Base-by-base conservation (phyloP, 148 eudicot genomes). In the Cornus suecica region DNA sequence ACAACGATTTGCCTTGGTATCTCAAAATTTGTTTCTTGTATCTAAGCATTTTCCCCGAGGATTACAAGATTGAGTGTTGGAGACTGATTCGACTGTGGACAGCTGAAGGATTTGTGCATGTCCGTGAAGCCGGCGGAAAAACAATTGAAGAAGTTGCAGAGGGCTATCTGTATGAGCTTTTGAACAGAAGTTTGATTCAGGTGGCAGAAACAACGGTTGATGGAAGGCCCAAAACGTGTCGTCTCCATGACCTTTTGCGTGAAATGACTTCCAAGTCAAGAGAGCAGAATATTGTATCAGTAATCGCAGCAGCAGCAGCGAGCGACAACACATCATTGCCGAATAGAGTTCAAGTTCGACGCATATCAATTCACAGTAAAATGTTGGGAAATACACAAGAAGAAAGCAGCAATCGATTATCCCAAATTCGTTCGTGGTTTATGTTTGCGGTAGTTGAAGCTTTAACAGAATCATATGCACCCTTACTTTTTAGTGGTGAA, bases 1-100 rank as follows among this genome's bases (percentile, higher is more conserved):
- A 74, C 31, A 26, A 34, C 13, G 70, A 66, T 66, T 52, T 74
- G 28, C 77, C 77, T 16, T 74, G 48, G 42, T 25, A 74, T 58
- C 54, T 65, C 16, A 74, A 74, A 41, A 24, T 66, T 8, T 74
- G 77, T 52, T 52, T 52, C 14, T 52, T 52, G 58, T 52, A 52
- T 11, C 14, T 52, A 18, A 54, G 61, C 61, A 54, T 54, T 54
- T 54, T 54, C 61, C 61, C 61, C 1, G 68, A 73, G 32, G 73
- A 73, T 58, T 8, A 71, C 1, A 0, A 3, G 65, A 56, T 77
- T 10, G 64, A 70, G 29, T 25, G 65, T 1, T 28, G 15, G 31
- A 73, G 31, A 3, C 27, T 78, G 32, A 58, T 73, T 15, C 67
- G 77, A 1, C 10, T 73, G 22, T 78, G 81, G 81, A 37, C 68